Base-by-base conservation (phyloP, 1,284 basidiomycete species). In the Cutaneotrichosporon dermatis region DNA sequence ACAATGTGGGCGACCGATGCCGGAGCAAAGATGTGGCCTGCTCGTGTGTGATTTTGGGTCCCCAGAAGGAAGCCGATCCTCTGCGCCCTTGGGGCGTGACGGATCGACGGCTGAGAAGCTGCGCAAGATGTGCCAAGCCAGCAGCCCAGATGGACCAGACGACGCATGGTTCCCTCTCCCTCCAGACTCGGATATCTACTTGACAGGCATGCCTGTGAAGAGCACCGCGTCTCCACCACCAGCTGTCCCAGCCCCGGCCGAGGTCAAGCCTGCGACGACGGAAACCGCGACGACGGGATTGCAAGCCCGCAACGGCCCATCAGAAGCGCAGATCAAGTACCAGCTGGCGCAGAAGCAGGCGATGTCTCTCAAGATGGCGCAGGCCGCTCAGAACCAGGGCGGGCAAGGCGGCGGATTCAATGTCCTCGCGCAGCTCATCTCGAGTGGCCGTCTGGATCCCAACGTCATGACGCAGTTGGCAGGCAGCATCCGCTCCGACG, bases 251-350 rank as follows among this genome's bases (percentile, higher is more conserved):
- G 54, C 54, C 4, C 51, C 37, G 45, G 52, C 36, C 35, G 36
- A 39, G 15, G 33, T 16, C 49, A 57, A 54, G 48, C 41, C 52
- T 10, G 39, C 52, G 7, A 35, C 52, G 12, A 11, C 43, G 6
- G 10, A n/a, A 9, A 4, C 42, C 25, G 25, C 25, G 25, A 25
- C 25, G 25, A 25, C 25, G 25, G 25, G 25, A 25, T 25, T 25
- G 25, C 25, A 25, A 25, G 25, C 25, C 25, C 25, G 25, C 25
- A 50, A 60, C 44, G 49, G 49, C 1, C 57, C 57, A 6, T 56
- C 60, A 6, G 64, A 65, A 9, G 64, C 64, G 39, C 64, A 65
- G 52, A 49, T 62, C 58, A 62, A 65, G 57, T 65, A 62, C 25
- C 64, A 65, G 49, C 40, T 46, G 33, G 61, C 61, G 11, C 64